phyloP scores from a whole-genome alignment of 2,329 filamentous ascomycete species.

The Paraphaeosphaeria minitans region DNA sequence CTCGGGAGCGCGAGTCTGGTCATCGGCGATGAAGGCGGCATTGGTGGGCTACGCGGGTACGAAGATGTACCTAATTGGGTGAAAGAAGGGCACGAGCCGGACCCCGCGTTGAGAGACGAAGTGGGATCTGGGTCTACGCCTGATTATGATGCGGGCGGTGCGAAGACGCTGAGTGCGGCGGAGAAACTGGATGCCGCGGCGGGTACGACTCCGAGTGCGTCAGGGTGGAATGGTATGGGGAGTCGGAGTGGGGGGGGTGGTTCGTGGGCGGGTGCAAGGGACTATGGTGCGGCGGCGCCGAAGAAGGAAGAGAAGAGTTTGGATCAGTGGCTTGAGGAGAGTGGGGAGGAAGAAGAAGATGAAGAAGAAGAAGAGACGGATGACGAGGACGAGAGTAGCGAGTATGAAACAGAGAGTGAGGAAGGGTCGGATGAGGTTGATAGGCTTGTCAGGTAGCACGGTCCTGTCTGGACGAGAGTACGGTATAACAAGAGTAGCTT shows the following conservation, averaged over 20 bases:
- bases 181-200: conserved; percentile 67
- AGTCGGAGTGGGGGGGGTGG: conserved; percentile 57
- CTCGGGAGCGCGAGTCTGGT: conserved; percentile 87
- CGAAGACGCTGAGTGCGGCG: conserved; percentile 60
- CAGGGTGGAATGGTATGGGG: conserved; percentile 22
- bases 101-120: conserved; percentile 71
- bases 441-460: conserved; percentile 46
- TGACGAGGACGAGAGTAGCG: conserved; percentile 60
- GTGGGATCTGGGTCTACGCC: conserved; percentile 29
- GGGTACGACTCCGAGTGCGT: conserved; percentile 41
- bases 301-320: conserved; percentile 72
- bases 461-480: too few species aligned
- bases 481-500: too few species aligned
- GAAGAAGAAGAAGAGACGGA: conserved; percentile 59
- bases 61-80: conserved; percentile 88
- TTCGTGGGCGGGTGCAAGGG: conserved; percentile 11
- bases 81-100: conserved; percentile 75
- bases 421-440: conserved; percentile 39
- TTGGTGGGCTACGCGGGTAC: conserved; percentile 75
- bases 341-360: conserved; percentile 54
- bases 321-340: conserved; percentile 84
- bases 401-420: conserved; percentile 60
- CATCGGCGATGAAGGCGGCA: conserved; percentile 74
- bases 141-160: conserved; percentile 32
- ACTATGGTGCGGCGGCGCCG: conserved; percentile 8